A percentile compares a stretch with the other conserved stretches of the same genome.
phyloP scores from a whole-genome alignment of 164 flowering plant species.

The Berberis thunbergii region DNA sequence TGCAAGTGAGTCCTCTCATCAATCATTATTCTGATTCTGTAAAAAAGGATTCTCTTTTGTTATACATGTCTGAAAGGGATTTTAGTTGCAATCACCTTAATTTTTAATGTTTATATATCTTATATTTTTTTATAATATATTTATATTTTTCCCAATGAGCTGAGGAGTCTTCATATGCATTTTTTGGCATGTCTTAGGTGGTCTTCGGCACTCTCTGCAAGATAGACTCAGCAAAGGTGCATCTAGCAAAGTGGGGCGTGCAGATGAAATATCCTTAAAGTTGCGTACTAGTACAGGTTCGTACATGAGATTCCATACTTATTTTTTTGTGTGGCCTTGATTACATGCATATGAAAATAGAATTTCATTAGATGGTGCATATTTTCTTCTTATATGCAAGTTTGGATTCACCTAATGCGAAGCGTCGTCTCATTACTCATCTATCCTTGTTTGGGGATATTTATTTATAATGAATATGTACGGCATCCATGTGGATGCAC shows the following conservation, averaged over 20 bases:
- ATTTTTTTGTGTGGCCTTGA: not conserved
- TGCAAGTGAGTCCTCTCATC: slow-evolving; percentile 62
- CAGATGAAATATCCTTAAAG: slow-evolving; percentile 80
- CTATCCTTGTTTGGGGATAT: too few species aligned
- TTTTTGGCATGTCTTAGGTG: slow-evolving; percentile 41
- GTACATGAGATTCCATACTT: slow-evolving; percentile 5
- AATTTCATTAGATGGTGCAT: not conserved
- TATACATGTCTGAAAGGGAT: too few species aligned
- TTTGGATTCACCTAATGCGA: too few species aligned
- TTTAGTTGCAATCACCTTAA: not conserved
- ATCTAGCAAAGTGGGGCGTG: slow-evolving; percentile 48
- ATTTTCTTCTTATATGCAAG: too few species aligned
- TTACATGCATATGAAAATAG: not conserved
- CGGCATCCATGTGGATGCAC: too few species aligned
- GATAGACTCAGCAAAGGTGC: slow-evolving; percentile 83
- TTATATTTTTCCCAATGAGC: not conserved
- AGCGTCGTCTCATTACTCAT: too few species aligned
- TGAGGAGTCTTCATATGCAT: not conserved
- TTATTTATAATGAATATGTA: too few species aligned
- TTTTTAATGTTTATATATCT: not conserved
- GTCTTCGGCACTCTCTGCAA: slow-evolving; percentile 91
- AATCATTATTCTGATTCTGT: not conserved
- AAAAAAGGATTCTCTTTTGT: too few species aligned
- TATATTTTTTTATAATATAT: not conserved
- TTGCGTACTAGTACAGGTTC: slow-evolving; percentile 95